phyloP scores from a whole-genome alignment of 2,329 filamentous ascomycete species.

The Arthrobotrys sinensis region DNA sequence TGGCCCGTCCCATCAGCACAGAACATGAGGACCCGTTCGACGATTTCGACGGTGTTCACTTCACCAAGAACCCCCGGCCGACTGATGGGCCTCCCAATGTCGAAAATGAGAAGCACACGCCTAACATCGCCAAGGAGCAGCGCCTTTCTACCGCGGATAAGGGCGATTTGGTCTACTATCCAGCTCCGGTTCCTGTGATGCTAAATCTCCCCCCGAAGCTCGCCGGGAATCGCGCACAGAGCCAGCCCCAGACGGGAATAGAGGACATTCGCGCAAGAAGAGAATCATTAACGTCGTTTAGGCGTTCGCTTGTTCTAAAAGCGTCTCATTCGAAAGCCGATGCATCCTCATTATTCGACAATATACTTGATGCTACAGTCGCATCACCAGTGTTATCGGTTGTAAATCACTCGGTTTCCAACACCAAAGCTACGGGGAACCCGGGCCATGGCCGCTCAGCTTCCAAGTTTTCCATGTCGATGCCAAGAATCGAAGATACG shows the following conservation, averaged over 20 bases:
- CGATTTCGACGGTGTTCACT: constrained; percentile 87
- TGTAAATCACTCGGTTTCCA: constrained; percentile 46
- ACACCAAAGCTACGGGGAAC: constrained; percentile 4
- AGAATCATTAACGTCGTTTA: constrained; percentile 52
- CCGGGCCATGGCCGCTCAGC: constrained; percentile 33
- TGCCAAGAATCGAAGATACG: constrained; percentile 19
- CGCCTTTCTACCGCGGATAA: constrained; percentile 59
- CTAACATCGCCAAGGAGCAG: constrained; percentile 62
- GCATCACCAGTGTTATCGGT: constrained; percentile 55
- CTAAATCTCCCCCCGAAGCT: constrained; percentile 91
- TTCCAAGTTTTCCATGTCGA: constrained; percentile 42
- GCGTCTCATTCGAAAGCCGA: constrained; percentile 56
- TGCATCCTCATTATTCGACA: constrained; percentile 55
- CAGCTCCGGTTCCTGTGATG: constrained; percentile 92
- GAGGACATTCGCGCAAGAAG: constrained; percentile 41
- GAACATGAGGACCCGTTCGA: constrained; percentile 74
- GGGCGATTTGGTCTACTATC: constrained; percentile 84
- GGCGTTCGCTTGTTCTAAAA: constrained; percentile 51
- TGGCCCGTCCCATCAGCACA: constrained; percentile 14
- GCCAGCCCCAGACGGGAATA: constrained; percentile 28
- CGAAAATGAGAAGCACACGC: constrained; percentile 52
- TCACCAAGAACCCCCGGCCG: constrained; percentile 71
- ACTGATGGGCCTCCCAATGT: constrained; percentile 64
- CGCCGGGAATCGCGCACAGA: constrained; percentile 72
- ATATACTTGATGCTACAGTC: constrained; percentile 59